A percentile compares a stretch with the other conserved stretches of the same genome.
phyloP scores from a whole-genome alignment of 2,329 filamentous ascomycete species.

The Xylariaceae sp. region DNA sequence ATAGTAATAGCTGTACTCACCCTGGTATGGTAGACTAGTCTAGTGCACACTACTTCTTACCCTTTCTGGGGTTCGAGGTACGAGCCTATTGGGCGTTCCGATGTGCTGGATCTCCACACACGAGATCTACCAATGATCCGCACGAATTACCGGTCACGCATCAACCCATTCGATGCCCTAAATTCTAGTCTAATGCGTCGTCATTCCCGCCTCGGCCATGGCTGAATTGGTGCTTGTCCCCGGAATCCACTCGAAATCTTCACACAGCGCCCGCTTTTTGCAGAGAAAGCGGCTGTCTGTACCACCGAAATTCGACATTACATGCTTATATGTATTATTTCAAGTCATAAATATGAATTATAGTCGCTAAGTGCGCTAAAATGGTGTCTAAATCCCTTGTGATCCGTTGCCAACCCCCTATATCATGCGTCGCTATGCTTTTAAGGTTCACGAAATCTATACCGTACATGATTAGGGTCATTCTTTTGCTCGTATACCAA shows the following conservation, averaged over 20 bases:
- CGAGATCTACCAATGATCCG: slow-evolving; percentile 1
- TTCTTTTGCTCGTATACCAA: slow-evolving; percentile 2
- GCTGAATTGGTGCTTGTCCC: too few relatives aligned
- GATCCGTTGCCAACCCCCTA: slow-evolving; percentile 16
- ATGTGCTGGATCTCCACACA: background rate
- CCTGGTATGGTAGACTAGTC: too few relatives aligned
- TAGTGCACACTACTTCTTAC: too few relatives aligned
- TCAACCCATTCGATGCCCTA: too few relatives aligned
- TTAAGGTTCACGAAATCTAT: slow-evolving; percentile 9
- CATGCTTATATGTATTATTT: background rate
- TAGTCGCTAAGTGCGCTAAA: slow-evolving; percentile 1
- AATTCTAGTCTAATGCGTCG: too few relatives aligned
- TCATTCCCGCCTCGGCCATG: too few relatives aligned
- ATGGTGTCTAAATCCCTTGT: background rate
- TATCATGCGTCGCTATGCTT: slow-evolving; percentile 30
- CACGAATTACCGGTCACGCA: background rate
- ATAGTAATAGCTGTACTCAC: too few relatives aligned
- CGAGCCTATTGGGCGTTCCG: background rate
- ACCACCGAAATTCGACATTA: too few relatives aligned
- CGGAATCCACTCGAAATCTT: too few relatives aligned
- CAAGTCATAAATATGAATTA: slow-evolving; percentile 14
- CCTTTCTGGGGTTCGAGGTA: too few relatives aligned
- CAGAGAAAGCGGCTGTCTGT: too few relatives aligned
- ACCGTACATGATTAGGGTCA: slow-evolving; percentile 17
- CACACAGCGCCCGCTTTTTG: too few relatives aligned